A percentile compares a stretch with the other conserved stretches of the same genome.
Conservation (phyloP, 106 monocot genomes). For the Chionographis japonica region DNA sequence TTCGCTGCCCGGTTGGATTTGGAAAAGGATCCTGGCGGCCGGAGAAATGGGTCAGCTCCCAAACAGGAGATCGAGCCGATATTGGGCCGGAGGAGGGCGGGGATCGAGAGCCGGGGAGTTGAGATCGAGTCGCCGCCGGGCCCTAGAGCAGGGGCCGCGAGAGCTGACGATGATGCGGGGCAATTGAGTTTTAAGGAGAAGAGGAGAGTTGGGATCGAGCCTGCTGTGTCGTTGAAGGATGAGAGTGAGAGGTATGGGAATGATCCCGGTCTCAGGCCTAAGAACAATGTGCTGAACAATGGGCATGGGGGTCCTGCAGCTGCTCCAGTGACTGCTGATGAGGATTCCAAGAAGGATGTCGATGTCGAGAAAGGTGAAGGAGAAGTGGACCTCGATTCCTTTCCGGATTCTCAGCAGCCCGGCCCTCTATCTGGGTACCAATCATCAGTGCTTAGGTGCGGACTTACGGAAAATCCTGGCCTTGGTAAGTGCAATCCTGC, state of each 20-base stretch:
- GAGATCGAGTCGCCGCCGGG: conserved; percentile 14
- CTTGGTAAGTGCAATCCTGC: conserved; percentile 33
- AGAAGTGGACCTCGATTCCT: conserved; percentile 49
- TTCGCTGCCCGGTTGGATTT: neutral
- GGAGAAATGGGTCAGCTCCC: neutral
- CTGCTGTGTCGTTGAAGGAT: conserved; percentile 6
- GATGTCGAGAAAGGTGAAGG: conserved; percentile 5
- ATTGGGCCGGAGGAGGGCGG: conserved; percentile 30
- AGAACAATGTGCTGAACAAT: conserved; percentile 1
- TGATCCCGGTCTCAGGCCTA: neutral
- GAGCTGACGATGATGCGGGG: conserved; percentile 6
- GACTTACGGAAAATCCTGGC: conserved; percentile 47
- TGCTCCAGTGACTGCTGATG: conserved; percentile 11
- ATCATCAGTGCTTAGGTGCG: conserved; percentile 27
- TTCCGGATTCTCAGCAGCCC: conserved; percentile 36
- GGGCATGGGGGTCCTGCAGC: conserved; percentile 6
- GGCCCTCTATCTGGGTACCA: conserved; percentile 23
- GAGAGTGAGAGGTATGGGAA: conserved; percentile 4
- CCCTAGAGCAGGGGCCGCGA: neutral
- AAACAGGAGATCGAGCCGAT: conserved; percentile 27
- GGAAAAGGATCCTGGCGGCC: conserved; percentile 9
- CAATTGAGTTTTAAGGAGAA: conserved; percentile 18
- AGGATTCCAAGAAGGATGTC: conserved; percentile 10
- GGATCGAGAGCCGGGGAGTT: neutral
- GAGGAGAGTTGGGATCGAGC: conserved; percentile 13